Conservation (phyloP, 495 filamentous ascomycete genomes). For the Durotheca rogersii region DNA sequence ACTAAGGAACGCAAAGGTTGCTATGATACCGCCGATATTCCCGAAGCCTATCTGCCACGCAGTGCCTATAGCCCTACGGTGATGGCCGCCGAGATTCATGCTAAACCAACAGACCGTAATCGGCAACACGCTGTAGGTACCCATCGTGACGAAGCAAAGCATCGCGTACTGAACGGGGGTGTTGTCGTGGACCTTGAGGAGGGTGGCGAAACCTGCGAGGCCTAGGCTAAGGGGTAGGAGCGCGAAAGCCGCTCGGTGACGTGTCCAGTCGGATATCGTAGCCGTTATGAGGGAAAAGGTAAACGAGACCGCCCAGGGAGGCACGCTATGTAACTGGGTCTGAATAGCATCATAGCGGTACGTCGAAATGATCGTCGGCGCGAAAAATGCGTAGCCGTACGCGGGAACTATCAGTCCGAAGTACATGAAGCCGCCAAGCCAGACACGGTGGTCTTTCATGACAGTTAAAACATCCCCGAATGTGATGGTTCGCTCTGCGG, state of each 20-base stretch:
- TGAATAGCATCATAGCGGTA: constrained; percentile 67
- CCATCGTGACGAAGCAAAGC: constrained; percentile 69
- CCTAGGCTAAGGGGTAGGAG: constrained; percentile 62
- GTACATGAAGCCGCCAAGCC: constrained; percentile 83
- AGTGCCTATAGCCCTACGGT: constrained; percentile 75
- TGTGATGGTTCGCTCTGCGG: constrained; percentile 63
- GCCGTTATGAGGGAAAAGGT: constrained; percentile 75
- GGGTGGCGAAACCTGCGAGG: constrained; percentile 70
- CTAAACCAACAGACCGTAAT: constrained; percentile 91
- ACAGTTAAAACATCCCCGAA: constrained; percentile 64
- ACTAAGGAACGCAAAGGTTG: constrained; percentile 76
- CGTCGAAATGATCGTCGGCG: constrained; percentile 70
- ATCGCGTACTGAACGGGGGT: constrained; percentile 65
- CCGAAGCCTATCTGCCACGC: constrained; percentile 92
- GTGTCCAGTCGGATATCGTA: constrained; percentile 62
- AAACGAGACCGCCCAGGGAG: constrained; percentile 81
- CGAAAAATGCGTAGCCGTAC: constrained; percentile 71
- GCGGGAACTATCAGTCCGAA: constrained; percentile 85
- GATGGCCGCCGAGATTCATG: constrained; percentile 89
- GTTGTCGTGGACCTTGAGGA: constrained; percentile 65
- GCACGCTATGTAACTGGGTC: constrained; percentile 81
- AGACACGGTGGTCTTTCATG: constrained; percentile 70
- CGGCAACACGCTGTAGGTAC: constrained; percentile 71
- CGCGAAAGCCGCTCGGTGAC: constrained; percentile 76
- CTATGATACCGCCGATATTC: constrained; percentile 92